A percentile compares a stretch with the other conserved stretches of the same genome.
phyloP scores from a whole-genome alignment of 805 yeast genomes.

The Candida succiphila region DNA sequence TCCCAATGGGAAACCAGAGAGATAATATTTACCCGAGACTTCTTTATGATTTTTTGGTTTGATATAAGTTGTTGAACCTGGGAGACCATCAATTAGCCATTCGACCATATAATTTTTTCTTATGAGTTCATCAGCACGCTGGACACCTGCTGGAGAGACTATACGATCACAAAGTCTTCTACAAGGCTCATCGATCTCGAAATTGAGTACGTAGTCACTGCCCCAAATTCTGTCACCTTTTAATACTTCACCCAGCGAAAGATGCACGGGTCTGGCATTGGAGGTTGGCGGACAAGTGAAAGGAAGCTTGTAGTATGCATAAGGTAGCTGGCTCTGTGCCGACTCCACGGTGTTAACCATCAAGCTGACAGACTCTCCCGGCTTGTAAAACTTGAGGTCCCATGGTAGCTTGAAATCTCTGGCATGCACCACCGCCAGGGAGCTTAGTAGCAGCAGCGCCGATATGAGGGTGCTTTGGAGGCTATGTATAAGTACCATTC shows the following conservation, averaged over 20 bases:
- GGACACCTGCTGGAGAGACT: conserved; percentile 40
- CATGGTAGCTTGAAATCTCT: conserved; percentile 13
- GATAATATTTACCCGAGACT: conserved; percentile 47
- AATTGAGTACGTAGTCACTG: conserved; percentile 55
- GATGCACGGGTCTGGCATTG: conserved; percentile 46
- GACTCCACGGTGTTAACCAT: conserved; percentile 73
- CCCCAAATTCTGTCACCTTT: conserved; percentile 76
- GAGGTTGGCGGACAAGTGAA: conserved; percentile 67
- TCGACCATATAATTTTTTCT: conserved; percentile 67
- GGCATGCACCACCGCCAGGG: neutral
- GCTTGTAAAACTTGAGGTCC: conserved; percentile 27
- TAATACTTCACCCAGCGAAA: conserved; percentile 68
- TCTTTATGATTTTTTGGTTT: conserved; percentile 43
- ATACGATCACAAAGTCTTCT: conserved; percentile 55
- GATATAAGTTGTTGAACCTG: conserved; percentile 80
- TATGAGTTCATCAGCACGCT: conserved; percentile 51
- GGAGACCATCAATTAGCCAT: conserved; percentile 77
- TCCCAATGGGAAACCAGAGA: conserved; percentile 83
- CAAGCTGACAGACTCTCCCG: conserved; percentile 57
- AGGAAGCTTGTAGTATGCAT: conserved; percentile 65
- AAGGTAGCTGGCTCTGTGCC: conserved; percentile 68
- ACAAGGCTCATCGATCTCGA: conserved; percentile 61
- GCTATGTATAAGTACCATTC: neutral
- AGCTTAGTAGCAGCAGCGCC: neutral
- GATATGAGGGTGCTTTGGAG: neutral